Base-by-base conservation (phyloP, 1,284 basidiomycete genomes). In the Cerioporus squamosus region DNA sequence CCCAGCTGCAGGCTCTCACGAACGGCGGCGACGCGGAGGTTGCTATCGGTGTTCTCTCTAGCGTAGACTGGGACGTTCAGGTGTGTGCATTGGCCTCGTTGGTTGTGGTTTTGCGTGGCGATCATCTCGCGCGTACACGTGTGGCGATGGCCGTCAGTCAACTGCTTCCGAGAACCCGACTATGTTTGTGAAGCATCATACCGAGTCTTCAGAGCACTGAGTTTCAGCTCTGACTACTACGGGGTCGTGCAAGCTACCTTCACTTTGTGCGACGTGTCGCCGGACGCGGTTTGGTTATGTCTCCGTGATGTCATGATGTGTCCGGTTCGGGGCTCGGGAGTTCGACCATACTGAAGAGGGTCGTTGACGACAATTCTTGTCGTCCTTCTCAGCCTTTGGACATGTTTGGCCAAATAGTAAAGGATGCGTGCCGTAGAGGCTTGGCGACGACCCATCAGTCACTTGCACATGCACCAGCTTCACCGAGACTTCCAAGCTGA, bases 21-120 rank as follows among this genome's bases (percentile, higher is more conserved):
- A 79, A 82, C 53, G 81, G 79, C 26, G 78, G 76, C 14, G 86
- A 89, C 67, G 78, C 81, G 29, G 84, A 86, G 1, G 80, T 82
- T 6, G 79, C 86, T 3, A 77, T 82, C n/a, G 74, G 74, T 31
- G 78, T 90, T 1, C 75, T 91, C n/a, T 72, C 79, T 45, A 82
- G 78, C 56, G 83, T 86, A 2, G 80, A 80, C 38, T 91, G 89
- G 88, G 83, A 90, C 72, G 81, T 90, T 18, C 79, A 87, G 77
- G 86, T 85, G 70, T 55, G 68, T 46, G 15, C 17, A 31, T 10
- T 29, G 4, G 14, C 51, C 22, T 3, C 40, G 36, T 15, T 17
- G 1, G 20, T 14, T 18, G 15, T 22, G 33, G 20, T 24, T 47
- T 1, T 29, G 18, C 7, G 17, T 44, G 26, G 14, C 43, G 20